phyloP scores from a whole-genome alignment of 208 protist genomes.

The Phytomonas francai region DNA sequence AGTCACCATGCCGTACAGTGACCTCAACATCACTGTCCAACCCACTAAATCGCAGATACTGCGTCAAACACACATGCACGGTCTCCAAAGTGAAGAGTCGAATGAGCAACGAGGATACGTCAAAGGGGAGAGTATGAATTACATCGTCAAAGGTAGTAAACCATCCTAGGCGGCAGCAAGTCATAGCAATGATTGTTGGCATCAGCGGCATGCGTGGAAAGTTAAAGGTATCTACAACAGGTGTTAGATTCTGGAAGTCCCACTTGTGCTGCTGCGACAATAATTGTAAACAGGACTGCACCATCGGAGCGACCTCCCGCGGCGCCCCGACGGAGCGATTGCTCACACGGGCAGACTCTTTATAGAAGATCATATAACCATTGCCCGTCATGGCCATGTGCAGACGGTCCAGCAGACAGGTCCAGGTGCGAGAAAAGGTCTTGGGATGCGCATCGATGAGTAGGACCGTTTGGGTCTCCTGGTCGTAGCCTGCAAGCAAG shows the following conservation, averaged over 20 bases:
- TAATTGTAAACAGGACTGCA: slow-evolving; percentile 55
- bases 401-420: slow-evolving; percentile 72
- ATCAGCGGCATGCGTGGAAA: slow-evolving; percentile 65
- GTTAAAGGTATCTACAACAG: slow-evolving; percentile 31
- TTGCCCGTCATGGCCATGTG: slow-evolving; percentile 84
- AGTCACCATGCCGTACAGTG: slow-evolving; percentile 49
- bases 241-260: background rate
- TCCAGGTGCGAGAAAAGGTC: slow-evolving; percentile 79
- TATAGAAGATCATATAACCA: slow-evolving; percentile 84
- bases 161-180: slow-evolving; percentile 47
- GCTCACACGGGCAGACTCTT: slow-evolving; percentile 14
- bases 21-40: slow-evolving; percentile 34
- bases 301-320: slow-evolving; percentile 37
- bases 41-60: slow-evolving; percentile 40
- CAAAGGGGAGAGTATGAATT: slow-evolving; percentile 61
- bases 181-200: slow-evolving; percentile 75
- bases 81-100: slow-evolving; percentile 73
- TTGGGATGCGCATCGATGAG: slow-evolving; percentile 83
- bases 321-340: slow-evolving; percentile 45
- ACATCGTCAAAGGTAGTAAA: slow-evolving; percentile 73
- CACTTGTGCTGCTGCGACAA: slow-evolving; percentile 37
- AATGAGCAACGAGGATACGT: slow-evolving; percentile 65
- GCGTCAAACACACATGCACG: slow-evolving; percentile 53
- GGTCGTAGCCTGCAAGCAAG: slow-evolving; percentile 78
- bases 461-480: slow-evolving; percentile 73